Evolutionary conservation across 345 rosid species (phyloP), one percentile per base, ranked within the genome.

Genomic region (Salix koriyanagi): DNA sequence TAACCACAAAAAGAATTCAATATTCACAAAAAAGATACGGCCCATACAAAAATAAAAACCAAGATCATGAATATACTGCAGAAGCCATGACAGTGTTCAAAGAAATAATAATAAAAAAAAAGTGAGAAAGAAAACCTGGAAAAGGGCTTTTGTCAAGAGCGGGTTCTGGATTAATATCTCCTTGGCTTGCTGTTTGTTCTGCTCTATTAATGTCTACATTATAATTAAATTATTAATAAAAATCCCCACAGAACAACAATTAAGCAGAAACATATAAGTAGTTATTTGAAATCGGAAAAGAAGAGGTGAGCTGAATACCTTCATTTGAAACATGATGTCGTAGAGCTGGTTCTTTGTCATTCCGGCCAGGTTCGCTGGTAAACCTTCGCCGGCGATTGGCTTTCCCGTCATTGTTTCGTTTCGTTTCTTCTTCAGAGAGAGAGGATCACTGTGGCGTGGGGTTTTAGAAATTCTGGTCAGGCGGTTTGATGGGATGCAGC

Each of bases 291-390:
- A 52, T 41, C 52, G 23, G 18, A 41, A 67, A 7, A 32, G 28
- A 6, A 11, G 5, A 44, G 34, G 46, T 32, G 32, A 12, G 6
- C 3, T 28, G 7, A 12, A 52, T 67, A 71, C 94, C 96, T 91
- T 95, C 99, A 96, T 96, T 76, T 91, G 94, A 50, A 88, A 89
- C 99, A 93, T 90, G 39, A 96, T 96, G 15, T 92, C 98, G 75
- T 96, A 91, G 65, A 92, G 99, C 83, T 93, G 95, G 83, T 84
- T 93, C 89, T 93, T 96, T 2, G 98, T 91, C 97, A 93, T 91
- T 12, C 97, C 97, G 77, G 98, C 91, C 26, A 93, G 82, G 84
- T 84, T 90, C 78, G 86, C 85, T 73, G 96, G 81, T 48, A 90
- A 77, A 5, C 89, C 91, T 3, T 92, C 98, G 65, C 94, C 96